These are phyloP conservation scores for Drechslerella dactyloides DNA, from an alignment of 2,329 filamentous ascomycete genomes.

Conservation along the genomic window DNA sequence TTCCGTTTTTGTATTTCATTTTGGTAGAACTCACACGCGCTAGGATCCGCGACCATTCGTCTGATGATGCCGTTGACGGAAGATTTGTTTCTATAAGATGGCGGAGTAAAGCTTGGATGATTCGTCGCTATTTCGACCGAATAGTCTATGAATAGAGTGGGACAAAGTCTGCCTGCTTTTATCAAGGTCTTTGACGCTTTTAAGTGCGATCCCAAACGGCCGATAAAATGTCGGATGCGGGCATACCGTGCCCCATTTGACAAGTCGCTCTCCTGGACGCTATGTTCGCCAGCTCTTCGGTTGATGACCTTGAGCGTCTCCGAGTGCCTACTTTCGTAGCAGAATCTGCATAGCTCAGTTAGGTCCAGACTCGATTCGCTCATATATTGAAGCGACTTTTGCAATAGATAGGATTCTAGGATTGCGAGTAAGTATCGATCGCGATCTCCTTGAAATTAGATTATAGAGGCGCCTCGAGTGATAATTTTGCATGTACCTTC, in stretches of 20 bases:
- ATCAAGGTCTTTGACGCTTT: slow-evolving; percentile 10
- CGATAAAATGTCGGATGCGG: slow-evolving; percentile 5
- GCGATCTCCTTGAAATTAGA: too few relatives aligned
- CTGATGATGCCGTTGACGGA: slow-evolving; percentile 21
- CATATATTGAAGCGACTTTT: slow-evolving; percentile 3
- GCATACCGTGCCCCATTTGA: background rate
- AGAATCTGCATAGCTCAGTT: background rate
- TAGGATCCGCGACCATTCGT: background rate
- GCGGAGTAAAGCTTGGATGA: slow-evolving; percentile 12
- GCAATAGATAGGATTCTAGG: slow-evolving; percentile 7
- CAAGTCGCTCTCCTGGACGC: background rate
- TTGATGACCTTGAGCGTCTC: background rate
- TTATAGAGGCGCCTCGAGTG: too few relatives aligned
- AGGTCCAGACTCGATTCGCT: background rate
- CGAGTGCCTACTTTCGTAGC: slow-evolving; percentile 6
- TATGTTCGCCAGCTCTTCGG: background rate
- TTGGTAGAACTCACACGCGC: background rate
- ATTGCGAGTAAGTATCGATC: background rate
- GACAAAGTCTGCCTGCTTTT: background rate
- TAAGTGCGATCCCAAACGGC: slow-evolving; percentile 14
- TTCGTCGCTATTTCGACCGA: background rate
- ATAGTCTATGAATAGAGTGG: slow-evolving; percentile 12
- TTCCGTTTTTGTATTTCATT: background rate
- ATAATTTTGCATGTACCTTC: slow-evolving; percentile 1
- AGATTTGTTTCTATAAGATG: background rate